phyloP scores from a whole-genome alignment of 352 stramenopile genomes.

The Phytopythium helicoides region DNA sequence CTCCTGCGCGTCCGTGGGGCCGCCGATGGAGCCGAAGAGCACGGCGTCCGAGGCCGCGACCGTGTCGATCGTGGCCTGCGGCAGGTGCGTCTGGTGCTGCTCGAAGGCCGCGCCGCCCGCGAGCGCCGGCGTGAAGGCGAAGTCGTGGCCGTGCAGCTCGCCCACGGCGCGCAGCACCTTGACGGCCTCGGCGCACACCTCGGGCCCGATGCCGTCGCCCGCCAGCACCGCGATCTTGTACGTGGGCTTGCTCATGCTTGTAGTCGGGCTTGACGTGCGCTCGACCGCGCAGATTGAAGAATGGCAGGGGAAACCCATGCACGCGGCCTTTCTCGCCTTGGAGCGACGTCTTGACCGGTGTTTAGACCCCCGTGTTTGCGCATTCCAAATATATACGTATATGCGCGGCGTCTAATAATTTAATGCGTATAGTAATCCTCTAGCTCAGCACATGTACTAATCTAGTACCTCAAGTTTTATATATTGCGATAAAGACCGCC shows the following conservation, averaged over 20 bases:
- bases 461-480: too few species aligned
- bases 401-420: neutral
- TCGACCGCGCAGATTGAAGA: neutral
- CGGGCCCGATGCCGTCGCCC: constrained; percentile 98
- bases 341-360: too few species aligned
- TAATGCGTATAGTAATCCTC: neutral
- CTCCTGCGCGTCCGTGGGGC: constrained; percentile 90
- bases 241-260: constrained; percentile 37
- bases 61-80: constrained; percentile 92
- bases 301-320: neutral
- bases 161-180: constrained; percentile 86
- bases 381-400: neutral
- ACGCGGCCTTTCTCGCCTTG: neutral
- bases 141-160: constrained; percentile 85
- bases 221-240: constrained; percentile 94
- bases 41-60: constrained; percentile 90
- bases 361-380: neutral
- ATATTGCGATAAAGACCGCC: neutral
- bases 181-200: constrained; percentile 96
- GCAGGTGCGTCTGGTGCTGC: constrained; percentile 89
- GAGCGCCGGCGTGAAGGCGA: constrained; percentile 93
- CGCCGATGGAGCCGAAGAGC: constrained; percentile 96
- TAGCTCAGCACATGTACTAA: too few species aligned
- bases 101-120: constrained; percentile 97
- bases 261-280: neutral